phyloP scores from a whole-genome alignment of 192 early-diverging fungal genomes.

The Ambispora gerdemannii region DNA sequence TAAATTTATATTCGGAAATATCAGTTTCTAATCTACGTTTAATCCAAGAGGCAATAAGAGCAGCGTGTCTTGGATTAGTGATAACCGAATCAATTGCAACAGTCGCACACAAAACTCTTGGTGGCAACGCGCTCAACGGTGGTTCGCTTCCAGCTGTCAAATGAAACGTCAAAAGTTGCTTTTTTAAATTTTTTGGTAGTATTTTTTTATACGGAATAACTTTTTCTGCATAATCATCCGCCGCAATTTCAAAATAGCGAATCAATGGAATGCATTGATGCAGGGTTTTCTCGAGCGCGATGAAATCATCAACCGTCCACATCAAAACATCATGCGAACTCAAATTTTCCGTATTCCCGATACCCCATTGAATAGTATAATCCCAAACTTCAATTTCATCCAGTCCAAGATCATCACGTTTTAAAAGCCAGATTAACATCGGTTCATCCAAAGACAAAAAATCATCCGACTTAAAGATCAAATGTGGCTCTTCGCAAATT shows the following conservation, averaged over 20 bases:
- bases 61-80: background rate
- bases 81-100: background rate
- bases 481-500: background rate
- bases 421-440: background rate
- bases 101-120: background rate
- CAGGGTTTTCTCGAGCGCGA: background rate
- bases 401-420: slow-evolving; percentile 8
- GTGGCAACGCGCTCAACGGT: background rate
- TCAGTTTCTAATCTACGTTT: background rate
- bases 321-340: background rate
- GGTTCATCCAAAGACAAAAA: background rate
- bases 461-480: slow-evolving; percentile 2
- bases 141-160: background rate
- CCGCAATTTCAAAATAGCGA: background rate
- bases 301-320: background rate
- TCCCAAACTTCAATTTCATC: slow-evolving; percentile 1
- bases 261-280: background rate
- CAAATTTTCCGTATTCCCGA: background rate
- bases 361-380: background rate
- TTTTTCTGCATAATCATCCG: background rate
- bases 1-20: background rate
- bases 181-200: background rate
- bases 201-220: slow-evolving; percentile 14
- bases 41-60: background rate
- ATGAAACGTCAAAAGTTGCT: background rate